These are phyloP conservation scores for Isabelozyma rhagii DNA, from an alignment of 805 yeast genomes.

Conservation along the genomic window DNA sequence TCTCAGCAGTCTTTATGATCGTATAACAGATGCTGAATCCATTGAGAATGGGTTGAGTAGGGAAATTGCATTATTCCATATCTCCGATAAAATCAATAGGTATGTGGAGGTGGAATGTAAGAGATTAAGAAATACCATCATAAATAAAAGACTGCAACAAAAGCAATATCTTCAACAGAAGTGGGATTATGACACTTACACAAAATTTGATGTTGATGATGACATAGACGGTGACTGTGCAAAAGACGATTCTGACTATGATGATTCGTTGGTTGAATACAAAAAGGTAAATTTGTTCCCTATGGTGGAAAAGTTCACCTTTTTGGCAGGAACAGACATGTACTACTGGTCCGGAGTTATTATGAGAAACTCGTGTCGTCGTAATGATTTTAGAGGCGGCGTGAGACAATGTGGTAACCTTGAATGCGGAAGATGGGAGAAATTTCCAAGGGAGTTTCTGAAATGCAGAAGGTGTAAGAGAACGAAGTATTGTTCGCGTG, in stretches of 20 bases:
- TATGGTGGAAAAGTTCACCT: conserved; percentile 85
- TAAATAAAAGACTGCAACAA: conserved; percentile 29
- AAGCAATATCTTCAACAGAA: conserved; percentile 26
- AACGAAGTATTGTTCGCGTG: conserved; percentile 90
- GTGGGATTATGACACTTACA: conserved; percentile 41
- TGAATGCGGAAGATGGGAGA: conserved; percentile 94
- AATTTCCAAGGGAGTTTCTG: conserved; percentile 84
- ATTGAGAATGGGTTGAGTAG: conserved; percentile 31
- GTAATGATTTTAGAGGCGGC: conserved; percentile 83
- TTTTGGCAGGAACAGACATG: conserved; percentile 69
- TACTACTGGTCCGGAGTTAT: conserved; percentile 98
- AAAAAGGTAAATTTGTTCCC: conserved; percentile 73
- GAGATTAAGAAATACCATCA: conserved; percentile 26
- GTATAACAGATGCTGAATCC: conserved; percentile 32
- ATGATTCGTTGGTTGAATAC: conserved; percentile 42
- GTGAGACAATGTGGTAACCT: conserved; percentile 93
- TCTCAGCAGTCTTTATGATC: conserved; percentile 27
- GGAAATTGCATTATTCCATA: conserved; percentile 28
- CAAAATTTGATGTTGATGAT: conserved; percentile 38
- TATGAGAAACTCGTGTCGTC: conserved; percentile 91
- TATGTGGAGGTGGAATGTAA: conserved; percentile 31
- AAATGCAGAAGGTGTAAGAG: conserved; percentile 93
- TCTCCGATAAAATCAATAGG: conserved; percentile 30
- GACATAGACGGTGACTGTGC: conserved; percentile 9
- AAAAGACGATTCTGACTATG: conserved; percentile 29